Conservation (phyloP, 2,329 filamentous ascomycete genomes). For the Emmonsia crescens region DNA sequence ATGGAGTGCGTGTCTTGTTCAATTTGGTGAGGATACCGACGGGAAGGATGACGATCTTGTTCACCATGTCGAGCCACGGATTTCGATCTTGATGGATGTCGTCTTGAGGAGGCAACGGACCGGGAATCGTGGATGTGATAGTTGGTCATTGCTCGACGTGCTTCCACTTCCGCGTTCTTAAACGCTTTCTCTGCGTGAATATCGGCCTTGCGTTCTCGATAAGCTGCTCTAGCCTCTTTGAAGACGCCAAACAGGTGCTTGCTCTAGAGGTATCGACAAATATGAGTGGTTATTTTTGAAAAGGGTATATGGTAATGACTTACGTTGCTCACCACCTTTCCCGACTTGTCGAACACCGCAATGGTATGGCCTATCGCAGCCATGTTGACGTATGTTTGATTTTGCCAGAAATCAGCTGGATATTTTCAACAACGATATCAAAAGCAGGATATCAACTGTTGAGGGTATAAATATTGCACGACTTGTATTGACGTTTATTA, state of each 20-base stretch:
- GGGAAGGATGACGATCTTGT: slow-evolving; percentile 19
- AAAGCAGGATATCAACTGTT: background rate
- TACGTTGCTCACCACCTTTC: slow-evolving; percentile 83
- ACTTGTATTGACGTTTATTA: background rate
- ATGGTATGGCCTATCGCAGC: slow-evolving; percentile 56
- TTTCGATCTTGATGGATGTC: slow-evolving; percentile 29
- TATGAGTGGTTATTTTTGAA: background rate
- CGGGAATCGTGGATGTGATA: slow-evolving; percentile 39
- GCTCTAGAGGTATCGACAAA: slow-evolving; percentile 44
- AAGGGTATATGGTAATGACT: slow-evolving; percentile 22
- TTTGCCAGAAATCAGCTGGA: background rate
- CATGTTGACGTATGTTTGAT: slow-evolving; percentile 12
- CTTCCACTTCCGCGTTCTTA: slow-evolving; percentile 45
- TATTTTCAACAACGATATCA: background rate
- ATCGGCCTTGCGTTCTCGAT: slow-evolving; percentile 76
- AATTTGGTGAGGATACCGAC: slow-evolving; percentile 19
- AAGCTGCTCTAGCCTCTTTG: slow-evolving; percentile 81
- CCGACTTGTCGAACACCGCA: slow-evolving; percentile 81
- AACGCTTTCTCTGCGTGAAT: slow-evolving; percentile 60
- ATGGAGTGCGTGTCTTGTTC: slow-evolving; percentile 23
- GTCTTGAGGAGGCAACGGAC: slow-evolving; percentile 34
- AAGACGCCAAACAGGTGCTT: slow-evolving; percentile 85
- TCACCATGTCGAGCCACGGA: slow-evolving; percentile 16
- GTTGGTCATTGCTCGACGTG: slow-evolving; percentile 48
- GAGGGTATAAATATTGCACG: background rate